Conservation (phyloP, 108 stramenopile genomes). For the Aurantiochytrium sp. region DNA sequence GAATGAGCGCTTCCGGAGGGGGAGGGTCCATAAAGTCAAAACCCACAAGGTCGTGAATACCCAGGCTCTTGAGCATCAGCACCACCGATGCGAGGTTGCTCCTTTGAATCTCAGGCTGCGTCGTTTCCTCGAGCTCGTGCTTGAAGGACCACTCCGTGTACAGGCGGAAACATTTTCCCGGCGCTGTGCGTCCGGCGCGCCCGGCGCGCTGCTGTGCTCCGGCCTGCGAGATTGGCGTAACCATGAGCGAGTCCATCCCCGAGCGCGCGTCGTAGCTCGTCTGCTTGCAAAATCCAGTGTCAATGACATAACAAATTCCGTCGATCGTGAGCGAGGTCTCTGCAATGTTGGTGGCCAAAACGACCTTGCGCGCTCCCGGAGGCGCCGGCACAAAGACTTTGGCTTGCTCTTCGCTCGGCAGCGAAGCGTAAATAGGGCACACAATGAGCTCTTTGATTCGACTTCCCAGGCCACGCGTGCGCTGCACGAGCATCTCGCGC, state of each 20-base stretch:
- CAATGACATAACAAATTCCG: conserved; percentile 96
- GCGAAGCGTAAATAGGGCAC: conserved; percentile 93
- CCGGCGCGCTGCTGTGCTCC: conserved; percentile 88
- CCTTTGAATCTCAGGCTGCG: conserved; percentile 90
- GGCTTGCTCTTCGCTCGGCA: conserved; percentile 97
- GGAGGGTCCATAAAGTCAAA: conserved; percentile 99
- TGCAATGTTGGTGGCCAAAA: conserved; percentile 97
- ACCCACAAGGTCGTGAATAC: conserved; percentile 90
- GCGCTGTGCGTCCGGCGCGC: conserved; percentile 87
- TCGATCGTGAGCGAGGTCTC: conserved; percentile 91
- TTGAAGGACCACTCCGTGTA: conserved; percentile 95
- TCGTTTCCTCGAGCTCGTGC: conserved; percentile 93
- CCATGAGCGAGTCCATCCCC: conserved; percentile 92
- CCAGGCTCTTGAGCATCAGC: conserved; percentile 91
- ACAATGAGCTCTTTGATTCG: conserved; percentile 90
- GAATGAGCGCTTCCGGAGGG: conserved; percentile 87
- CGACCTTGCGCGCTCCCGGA: conserved; percentile 85
- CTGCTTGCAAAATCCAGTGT: conserved; percentile 96
- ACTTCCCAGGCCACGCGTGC: conserved; percentile 74
- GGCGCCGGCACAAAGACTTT: conserved; percentile 96
- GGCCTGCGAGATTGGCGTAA: conserved; percentile 94
- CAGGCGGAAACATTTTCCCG: conserved; percentile 98
- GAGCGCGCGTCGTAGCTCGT: conserved; percentile 88
- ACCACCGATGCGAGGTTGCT: conserved; percentile 99
- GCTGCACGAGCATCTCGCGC: conserved; percentile 74